Conservation (phyloP, 2,329 filamentous ascomycete genomes). For the Pseudogymnoascus sp. region DNA sequence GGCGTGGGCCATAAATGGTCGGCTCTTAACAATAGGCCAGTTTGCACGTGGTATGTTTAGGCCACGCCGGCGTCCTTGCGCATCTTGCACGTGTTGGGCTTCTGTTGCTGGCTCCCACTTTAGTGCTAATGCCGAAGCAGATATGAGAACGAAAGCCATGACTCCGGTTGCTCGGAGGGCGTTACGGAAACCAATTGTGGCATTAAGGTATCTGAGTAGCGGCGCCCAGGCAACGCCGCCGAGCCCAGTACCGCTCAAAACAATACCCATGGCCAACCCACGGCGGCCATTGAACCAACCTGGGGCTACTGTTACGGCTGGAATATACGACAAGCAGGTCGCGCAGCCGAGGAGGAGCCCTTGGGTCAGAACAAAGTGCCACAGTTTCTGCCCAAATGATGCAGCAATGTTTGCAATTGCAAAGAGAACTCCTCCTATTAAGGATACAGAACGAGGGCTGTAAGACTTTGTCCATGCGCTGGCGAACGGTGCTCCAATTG, state of each 20-base stretch:
- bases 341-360: conserved; percentile 34
- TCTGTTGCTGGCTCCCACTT: conserved; percentile 14
- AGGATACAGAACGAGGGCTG: conserved; percentile 26
- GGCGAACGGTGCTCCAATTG: conserved; percentile 30
- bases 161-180: conserved; percentile 30
- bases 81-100: background rate
- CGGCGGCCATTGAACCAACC: conserved; percentile 32
- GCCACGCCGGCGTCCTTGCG: conserved; percentile 3
- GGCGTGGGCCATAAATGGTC: conserved; percentile 33
- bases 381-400: conserved; percentile 27
- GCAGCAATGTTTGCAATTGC: conserved; percentile 28
- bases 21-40: conserved; percentile 28
- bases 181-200: conserved; percentile 31
- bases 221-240: conserved; percentile 31
- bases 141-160: conserved; percentile 28
- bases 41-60: conserved; percentile 28
- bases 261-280: conserved; percentile 33
- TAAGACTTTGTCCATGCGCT: conserved; percentile 31
- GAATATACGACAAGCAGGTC: conserved; percentile 33
- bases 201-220: conserved; percentile 19
- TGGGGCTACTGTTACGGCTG: conserved; percentile 33
- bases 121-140: conserved; percentile 11
- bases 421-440: conserved; percentile 30
- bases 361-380: conserved; percentile 26
- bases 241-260: conserved; percentile 32